phyloP scores from a whole-genome alignment of 208 protist genomes.

The Balamuthia mandrillaris region DNA sequence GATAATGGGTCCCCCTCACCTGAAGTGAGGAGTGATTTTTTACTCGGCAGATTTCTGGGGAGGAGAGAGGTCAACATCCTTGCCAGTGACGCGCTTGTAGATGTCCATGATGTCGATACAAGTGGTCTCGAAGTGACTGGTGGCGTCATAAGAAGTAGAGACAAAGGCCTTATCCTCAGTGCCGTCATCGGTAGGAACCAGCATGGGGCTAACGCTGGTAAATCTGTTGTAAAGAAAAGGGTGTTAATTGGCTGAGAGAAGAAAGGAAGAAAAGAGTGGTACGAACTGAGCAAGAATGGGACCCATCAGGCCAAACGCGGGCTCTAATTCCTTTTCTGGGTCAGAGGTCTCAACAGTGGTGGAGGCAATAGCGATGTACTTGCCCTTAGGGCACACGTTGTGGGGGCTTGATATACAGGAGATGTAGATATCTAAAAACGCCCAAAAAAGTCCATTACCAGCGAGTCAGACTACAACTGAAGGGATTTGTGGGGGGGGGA shows the following conservation, averaged over 20 bases:
- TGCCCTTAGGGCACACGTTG: conserved; percentile 92
- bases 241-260: background rate
- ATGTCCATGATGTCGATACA: conserved; percentile 93
- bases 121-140: conserved; percentile 98
- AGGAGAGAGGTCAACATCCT: conserved; percentile 33
- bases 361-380: conserved; percentile 94
- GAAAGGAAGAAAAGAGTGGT: background rate
- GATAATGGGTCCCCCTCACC: too few relatives aligned
- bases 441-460: background rate
- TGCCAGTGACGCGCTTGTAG: conserved; percentile 71
- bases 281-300: conserved; percentile 70
- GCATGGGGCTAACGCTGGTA: conserved; percentile 81
- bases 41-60: background rate
- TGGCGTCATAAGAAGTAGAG: conserved; percentile 65
- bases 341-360: conserved; percentile 94
- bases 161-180: conserved; percentile 86
- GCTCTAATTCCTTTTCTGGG: conserved; percentile 87
- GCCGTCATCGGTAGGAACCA: conserved; percentile 86
- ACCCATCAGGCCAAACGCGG: conserved; percentile 88
- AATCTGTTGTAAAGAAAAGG: conserved; percentile 75
- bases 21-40: background rate
- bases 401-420: conserved; percentile 86
- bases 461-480: background rate
- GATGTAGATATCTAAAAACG: conserved; percentile 94
- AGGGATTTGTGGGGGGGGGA: background rate